Percentiles rank a stretch among this genome's conserved stretches.
phyloP scores from a whole-genome alignment of 805 yeast species.

The Lachancea quebecensis region DNA sequence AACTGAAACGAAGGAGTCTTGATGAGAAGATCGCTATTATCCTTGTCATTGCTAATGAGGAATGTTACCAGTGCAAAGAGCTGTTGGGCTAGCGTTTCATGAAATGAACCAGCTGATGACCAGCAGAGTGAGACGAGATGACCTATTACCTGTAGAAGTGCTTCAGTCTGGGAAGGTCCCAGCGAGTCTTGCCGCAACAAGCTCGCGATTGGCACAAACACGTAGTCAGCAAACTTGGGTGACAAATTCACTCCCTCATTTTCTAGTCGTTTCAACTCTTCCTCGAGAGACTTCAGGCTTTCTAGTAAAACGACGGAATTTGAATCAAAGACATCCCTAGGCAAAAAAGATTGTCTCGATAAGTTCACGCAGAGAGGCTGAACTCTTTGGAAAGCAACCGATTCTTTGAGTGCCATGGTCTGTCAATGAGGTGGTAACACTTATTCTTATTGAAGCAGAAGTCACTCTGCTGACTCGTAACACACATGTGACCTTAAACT shows the following conservation, averaged over 20 bases:
- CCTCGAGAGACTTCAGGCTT: constrained; percentile 32
- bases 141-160: constrained; percentile 38
- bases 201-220: constrained; percentile 54
- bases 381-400: constrained; percentile 25
- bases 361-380: constrained; percentile 39
- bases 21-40: constrained; percentile 13
- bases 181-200: constrained; percentile 44
- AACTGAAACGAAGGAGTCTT: constrained; percentile 34
- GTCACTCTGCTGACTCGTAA: too few species aligned
- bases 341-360: constrained; percentile 39
- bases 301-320: constrained; percentile 27
- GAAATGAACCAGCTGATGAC: constrained; percentile 34
- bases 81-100: constrained; percentile 37
- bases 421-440: background rate
- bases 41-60: constrained; percentile 33
- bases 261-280: constrained; percentile 12
- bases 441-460: too few species aligned
- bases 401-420: background rate
- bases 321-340: constrained; percentile 31
- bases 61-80: constrained; percentile 41
- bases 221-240: constrained; percentile 47
- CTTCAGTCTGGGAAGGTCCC: constrained; percentile 41
- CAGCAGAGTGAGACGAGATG: constrained; percentile 43
- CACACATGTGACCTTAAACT: too few species aligned
- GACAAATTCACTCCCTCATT: constrained; percentile 24